Base-by-base conservation (phyloP, 805 yeast species). In the Diddensiella transvaalensis region DNA sequence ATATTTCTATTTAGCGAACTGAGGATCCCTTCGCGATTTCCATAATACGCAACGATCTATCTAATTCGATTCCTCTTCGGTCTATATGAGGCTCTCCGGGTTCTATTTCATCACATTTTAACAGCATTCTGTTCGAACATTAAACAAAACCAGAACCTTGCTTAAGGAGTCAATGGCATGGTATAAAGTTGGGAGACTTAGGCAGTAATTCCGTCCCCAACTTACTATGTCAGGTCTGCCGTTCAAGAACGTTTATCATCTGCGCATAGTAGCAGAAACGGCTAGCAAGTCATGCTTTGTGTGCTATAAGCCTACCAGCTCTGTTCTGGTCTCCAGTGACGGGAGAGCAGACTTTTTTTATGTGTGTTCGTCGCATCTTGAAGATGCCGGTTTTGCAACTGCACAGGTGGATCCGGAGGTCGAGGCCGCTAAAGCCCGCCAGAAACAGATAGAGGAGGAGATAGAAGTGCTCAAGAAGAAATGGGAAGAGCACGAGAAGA, bases 261-360 rank as follows among this genome's bases (percentile, higher is more conserved):
- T 68, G 32, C 68, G 80, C 40, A 60, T 60, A 26, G 83, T 79
- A 10, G 76, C 80, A 0, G 72, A 66, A 3, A 49, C 61, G 11
- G 71, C 72, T 47, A 54, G 73, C 33, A 70, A 69, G 53, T 69
- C 83, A 0, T 80, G 85, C 56, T 56, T 59, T 37, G 61, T 79
- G 11, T 80, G 85, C 67, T 78, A 71, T 60, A 75, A 75, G 50
- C 82, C 84, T 1, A 66, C 81, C 1, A 44, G 65, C 2, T 64
- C 69, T 1, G 85, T 80, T 21, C 62, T 80, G 44, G 67, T 79
- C 8, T 65, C 76, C 8, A 67, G 68, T 22, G 73, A 70, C 48
- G 73, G 73, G 39, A 65, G 60, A 17, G 56, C 64, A 2, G 85
- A 80, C 58, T 76, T 71, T 59, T 77, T 80, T 60, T 80, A 78